Percentiles rank a stretch among this genome's conserved stretches.
Evolutionary conservation across 2,329 filamentous ascomycete species (phyloP).

Genomic region (Claviceps spartinae): DNA sequence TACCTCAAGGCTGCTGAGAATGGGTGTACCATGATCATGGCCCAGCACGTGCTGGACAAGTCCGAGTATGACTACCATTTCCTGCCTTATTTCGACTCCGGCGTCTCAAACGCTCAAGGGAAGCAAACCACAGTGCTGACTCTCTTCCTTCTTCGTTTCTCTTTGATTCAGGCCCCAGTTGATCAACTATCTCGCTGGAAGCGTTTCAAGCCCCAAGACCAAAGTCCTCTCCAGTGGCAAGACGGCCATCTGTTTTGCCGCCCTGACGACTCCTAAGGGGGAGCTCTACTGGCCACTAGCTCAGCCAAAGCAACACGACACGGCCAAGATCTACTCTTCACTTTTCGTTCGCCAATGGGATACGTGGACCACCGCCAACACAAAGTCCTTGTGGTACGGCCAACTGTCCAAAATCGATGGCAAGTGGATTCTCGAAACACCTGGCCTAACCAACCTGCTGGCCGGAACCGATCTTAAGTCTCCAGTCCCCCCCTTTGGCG

Average conservation of each 20-base stretch:
- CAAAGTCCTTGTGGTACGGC: constrained; percentile 61
- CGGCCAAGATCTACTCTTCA: constrained; percentile 57
- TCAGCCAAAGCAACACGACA: constrained; percentile 44
- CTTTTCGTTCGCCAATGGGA: constrained; percentile 81
- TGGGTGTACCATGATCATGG: constrained; percentile 32
- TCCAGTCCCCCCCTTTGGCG: constrained; percentile 68
- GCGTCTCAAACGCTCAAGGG: background rate
- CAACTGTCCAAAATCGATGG: constrained; percentile 35
- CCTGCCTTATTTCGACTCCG: background rate
- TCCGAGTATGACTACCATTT: constrained; percentile 20
- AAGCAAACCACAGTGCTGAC: background rate
- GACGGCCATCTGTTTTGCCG: constrained; percentile 45
- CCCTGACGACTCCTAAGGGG: constrained; percentile 54
- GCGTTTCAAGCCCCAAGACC: constrained; percentile 45
- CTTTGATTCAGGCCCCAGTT: constrained; percentile 23
- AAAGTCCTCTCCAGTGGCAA: constrained; percentile 35
- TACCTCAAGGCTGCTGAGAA: constrained; percentile 38
- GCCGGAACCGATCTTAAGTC: constrained; percentile 44
- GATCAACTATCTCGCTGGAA: constrained; percentile 35
- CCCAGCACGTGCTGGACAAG: constrained; percentile 20
- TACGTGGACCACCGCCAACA: constrained; percentile 54
- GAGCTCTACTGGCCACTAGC: constrained; percentile 52
- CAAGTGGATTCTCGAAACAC: constrained; percentile 27
- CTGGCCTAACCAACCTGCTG: constrained; percentile 49
- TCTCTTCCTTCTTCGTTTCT: background rate